phyloP scores from a whole-genome alignment of 495 filamentous ascomycete genomes.

The Penicillium canescens region DNA sequence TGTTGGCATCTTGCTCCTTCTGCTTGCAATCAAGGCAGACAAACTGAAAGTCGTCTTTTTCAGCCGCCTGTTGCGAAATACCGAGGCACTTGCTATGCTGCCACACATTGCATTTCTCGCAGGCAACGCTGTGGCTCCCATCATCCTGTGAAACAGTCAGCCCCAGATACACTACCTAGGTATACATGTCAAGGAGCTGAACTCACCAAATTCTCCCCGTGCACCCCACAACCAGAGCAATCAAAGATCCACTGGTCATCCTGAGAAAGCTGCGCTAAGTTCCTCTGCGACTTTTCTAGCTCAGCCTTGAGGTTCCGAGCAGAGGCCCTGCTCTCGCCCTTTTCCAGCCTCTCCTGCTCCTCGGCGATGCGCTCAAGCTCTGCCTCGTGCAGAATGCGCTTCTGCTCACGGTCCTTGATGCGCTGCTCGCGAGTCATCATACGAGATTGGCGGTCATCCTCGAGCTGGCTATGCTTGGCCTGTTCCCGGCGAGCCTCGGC shows the following conservation, averaged over 20 bases:
- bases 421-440: conserved; percentile 84
- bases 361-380: conserved; percentile 77
- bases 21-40: conserved; percentile 77
- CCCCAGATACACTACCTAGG: conserved; percentile 8
- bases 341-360: conserved; percentile 66
- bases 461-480: conserved; percentile 66
- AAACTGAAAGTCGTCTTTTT: conserved; percentile 86
- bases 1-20: conserved; percentile 61
- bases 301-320: conserved; percentile 77
- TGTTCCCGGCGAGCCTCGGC: conserved; percentile 65
- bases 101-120: conserved; percentile 94
- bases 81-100: conserved; percentile 91
- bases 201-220: conserved; percentile 76
- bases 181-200: not conserved
- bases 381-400: conserved; percentile 78
- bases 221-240: conserved; percentile 80
- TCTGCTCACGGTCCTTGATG: conserved; percentile 76
- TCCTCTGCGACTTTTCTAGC: conserved; percentile 72
- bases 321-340: conserved; percentile 66
- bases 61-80: conserved; percentile 73
- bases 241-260: conserved; percentile 94
- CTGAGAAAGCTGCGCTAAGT: conserved; percentile 68
- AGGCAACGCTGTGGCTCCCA: conserved; percentile 90
- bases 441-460: conserved; percentile 76
- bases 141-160: conserved; percentile 62